A percentile compares a stretch with the other conserved stretches of the same genome.
phyloP scores from a whole-genome alignment of 2,329 filamentous ascomycete species.

The Microsporum audouinii region DNA sequence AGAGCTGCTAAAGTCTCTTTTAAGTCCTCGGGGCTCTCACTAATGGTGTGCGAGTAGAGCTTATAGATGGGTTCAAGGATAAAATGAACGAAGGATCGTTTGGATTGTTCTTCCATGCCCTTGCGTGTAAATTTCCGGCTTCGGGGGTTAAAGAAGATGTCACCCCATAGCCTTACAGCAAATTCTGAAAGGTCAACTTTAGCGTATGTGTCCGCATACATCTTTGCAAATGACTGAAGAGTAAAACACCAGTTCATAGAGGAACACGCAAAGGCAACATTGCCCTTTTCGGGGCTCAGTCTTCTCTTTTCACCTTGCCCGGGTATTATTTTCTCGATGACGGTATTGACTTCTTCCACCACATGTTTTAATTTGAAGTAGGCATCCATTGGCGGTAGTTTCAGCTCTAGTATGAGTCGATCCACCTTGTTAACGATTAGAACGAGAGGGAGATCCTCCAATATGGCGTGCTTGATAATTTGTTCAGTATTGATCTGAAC shows the following conservation, averaged over 20 bases:
- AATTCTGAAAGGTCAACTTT: conserved; percentile 75
- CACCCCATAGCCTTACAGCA: conserved; percentile 78
- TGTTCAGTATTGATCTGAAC: conserved; percentile 97
- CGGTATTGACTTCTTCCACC: conserved; percentile 94
- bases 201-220: conserved; percentile 84
- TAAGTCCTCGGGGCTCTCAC: conserved; percentile 74
- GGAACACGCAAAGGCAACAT: conserved; percentile 91
- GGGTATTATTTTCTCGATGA: conserved; percentile 80
- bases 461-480: conserved; percentile 87
- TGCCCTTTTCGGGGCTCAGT: conserved; percentile 90
- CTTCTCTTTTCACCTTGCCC: conserved; percentile 67
- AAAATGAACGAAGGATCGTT: conserved; percentile 86
- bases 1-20: conserved; percentile 66
- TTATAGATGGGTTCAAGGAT: conserved; percentile 97
- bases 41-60: conserved; percentile 87
- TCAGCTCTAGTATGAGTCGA: conserved; percentile 82
- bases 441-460: conserved; percentile 79
- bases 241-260: conserved; percentile 97
- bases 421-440: conserved; percentile 97
- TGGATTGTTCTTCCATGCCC: conserved; percentile 64
- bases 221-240: conserved; percentile 81
- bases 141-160: conserved; percentile 87
- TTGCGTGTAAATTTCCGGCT: conserved; percentile 90
- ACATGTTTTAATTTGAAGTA: conserved; percentile 99
- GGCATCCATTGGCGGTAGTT: conserved; percentile 84